These are phyloP conservation scores for Eucalyptus microcorys DNA, from an alignment of 345 rosid genomes.

Conservation along the genomic window DNA sequence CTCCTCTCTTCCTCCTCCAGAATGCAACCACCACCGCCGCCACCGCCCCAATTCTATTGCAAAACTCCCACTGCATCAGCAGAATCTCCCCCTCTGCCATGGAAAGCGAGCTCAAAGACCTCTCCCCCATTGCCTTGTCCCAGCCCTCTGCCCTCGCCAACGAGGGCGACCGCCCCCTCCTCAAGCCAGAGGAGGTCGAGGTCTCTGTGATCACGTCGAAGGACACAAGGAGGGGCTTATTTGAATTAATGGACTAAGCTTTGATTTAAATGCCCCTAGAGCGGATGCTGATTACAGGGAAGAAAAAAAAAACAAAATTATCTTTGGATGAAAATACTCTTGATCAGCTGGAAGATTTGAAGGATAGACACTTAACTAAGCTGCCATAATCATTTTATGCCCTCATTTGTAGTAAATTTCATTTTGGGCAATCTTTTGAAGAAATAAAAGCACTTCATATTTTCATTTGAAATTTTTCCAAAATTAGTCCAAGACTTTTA, in stretches of 20 bases:
- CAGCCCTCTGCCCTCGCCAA: neutral
- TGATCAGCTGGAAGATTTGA: neutral
- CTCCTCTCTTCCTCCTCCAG: neutral
- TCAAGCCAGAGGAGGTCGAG: slow-evolving; percentile 28
- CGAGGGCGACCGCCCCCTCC: slow-evolving; percentile 52
- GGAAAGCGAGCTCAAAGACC: slow-evolving; percentile 58
- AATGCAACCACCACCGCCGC: neutral
- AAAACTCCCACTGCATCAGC: neutral
- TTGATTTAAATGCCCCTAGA: no score
- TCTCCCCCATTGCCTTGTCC: slow-evolving; percentile 17
- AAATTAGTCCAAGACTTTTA: no score
- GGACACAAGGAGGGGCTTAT: neutral
- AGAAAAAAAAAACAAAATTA: neutral
- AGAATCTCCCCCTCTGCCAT: neutral
- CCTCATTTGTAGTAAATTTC: neutral
- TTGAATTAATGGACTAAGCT: no score
- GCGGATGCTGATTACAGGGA: no score
- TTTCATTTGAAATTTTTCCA: no score
- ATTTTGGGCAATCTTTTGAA: no score
- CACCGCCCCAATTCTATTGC: neutral
- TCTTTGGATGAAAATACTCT: neutral
- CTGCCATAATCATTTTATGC: neutral
- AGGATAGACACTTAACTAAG: no score
- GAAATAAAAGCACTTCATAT: no score
- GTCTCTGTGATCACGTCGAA: neutral